Base-by-base conservation (phyloP, 257 asterid genomes). In the Solanum medicagineum region DNA sequence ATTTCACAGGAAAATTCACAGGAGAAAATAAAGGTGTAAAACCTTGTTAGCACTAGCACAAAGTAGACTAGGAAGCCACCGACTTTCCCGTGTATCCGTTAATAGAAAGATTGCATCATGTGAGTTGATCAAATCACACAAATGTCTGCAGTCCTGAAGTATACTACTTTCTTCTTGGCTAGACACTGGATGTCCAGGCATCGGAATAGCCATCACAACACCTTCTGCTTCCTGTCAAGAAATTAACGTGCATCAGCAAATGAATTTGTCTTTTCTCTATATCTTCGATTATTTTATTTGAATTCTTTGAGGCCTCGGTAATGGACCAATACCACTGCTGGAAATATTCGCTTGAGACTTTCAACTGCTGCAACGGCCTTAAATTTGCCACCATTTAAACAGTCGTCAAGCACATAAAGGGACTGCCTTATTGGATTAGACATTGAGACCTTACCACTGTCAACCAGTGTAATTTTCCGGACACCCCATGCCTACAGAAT, bases 51-150 rank as follows among this genome's bases (percentile, higher is more conserved):
- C 92, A 84, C 90, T 92, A 87, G 99, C 96, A 75, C 94, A 90
- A 85, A 97, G 91, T 86, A 97, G 98, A 87, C 93, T 95, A 29
- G 99, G 99, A 29, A 97, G 96, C 99, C 99, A 97, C 85, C 99
- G 92, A 88, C 99, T 97, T 91, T 97, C 99, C 22, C 98, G 92
- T 47, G 99, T 97, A 89, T 97, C 99, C 70, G 99, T 97, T 62
- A 95, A 88, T 91, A 97, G 89, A 88, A 97, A 97, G 70, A 95
- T 83, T 14, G 87, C 97, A 90, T 97, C 98, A 88, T 97, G 98
- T 45, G 97, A 90, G 77, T 93, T 91, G 56, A 97, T 90, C 91
- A 97, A 88, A 85, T 90, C 92, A 49, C 86, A 91, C 86, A 97
- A 89, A 80, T 85, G 90, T 85, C 73, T 87, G 89, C 98, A 94